Evolutionary conservation across 495 filamentous ascomycete genomes (phyloP), one percentile per base, ranked within the genome.

Genomic region (Annulohypoxylon maeteangense): DNA sequence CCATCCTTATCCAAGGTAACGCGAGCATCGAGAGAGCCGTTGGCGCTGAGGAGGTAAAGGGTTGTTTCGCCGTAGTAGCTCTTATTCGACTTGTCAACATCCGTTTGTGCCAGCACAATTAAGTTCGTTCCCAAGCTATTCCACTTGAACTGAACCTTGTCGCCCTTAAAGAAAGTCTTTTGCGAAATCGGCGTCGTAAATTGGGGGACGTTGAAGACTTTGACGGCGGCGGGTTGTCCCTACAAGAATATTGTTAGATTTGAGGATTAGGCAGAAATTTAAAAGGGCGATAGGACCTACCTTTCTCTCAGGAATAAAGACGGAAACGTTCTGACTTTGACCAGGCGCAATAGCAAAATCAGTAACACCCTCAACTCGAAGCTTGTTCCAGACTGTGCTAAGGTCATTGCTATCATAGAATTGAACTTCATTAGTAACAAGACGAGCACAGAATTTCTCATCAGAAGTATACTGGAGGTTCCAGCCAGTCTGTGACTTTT

Each of bases 11-110:
- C 95, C 27, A 98, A 86, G 56, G 93, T 87, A 72, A 99, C 89
- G 55, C 95, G 87, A 57, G 94, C 95, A 78, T 99, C 95, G 76
- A 97, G 95, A 62, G 90, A 89, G 48, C 94, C 95, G 75, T 91
- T 94, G 56, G 93, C 91, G 80, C 93, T 97, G 62, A 99, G 86
- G 72, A 99, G 86, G 82, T 98, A 99, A 76, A 99, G 89, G 59
- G 92, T 99, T 1, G 95, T 98, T 85, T 99, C 95, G 75, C 96
- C 95, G 72, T 99, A 98, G 82, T 99, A 99, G 83, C 91, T 97
- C 87, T 97, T 97, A 77, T 95, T 95, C 38, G 93, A 93, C 80
- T 94, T 95, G 80, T 99, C 95, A 44, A 98, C 95, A 51, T 99
- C 95, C 12, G 95, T 99, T 84, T 98, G 95, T 69, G 95, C 94